A percentile compares a stretch with the other conserved stretches of the same genome.
These are phyloP conservation scores for Parachaetomium inaequale DNA, from an alignment of 495 filamentous ascomycete genomes.

Conservation along the genomic window DNA sequence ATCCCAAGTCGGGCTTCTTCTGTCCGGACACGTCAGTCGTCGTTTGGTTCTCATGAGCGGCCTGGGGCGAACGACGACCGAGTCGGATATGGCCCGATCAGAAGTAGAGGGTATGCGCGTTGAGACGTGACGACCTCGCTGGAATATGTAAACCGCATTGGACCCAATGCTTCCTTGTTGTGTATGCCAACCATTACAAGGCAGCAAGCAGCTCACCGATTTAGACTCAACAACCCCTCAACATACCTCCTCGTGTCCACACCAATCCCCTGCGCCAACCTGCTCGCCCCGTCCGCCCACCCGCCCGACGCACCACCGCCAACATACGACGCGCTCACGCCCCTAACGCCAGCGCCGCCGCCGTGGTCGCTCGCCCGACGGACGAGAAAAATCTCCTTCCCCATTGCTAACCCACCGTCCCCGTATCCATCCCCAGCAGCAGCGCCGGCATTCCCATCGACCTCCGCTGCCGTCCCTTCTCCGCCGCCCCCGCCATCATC, in stretches of 20 bases:
- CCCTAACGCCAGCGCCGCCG: constrained; percentile 24
- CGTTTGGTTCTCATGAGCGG: no score
- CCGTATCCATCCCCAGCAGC: not conserved
- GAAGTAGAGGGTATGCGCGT: no score
- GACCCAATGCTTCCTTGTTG: no score
- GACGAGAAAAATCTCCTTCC: constrained; percentile 76
- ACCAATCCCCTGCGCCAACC: constrained; percentile 80
- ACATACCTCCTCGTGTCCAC: constrained; percentile 85
- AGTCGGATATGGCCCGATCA: no score
- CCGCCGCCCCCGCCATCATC: not conserved
- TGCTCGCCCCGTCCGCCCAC: constrained; percentile 58
- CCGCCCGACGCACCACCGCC: constrained; percentile 40
- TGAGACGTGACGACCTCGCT: no score
- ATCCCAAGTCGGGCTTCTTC: no score
- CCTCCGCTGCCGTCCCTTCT: not conserved
- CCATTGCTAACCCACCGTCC: constrained; percentile 17
- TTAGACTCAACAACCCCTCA: constrained; percentile 73
- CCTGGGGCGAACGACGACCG: no score
- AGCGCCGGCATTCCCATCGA: not conserved
- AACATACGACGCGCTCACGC: constrained; percentile 39
- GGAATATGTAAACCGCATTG: no score
- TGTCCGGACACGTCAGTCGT: no score
- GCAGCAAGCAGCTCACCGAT: constrained; percentile 52
- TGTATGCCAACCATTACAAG: no score
- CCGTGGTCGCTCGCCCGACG: constrained; percentile 68